Conservation (phyloP, 2,329 filamentous ascomycete genomes). For the Arthrobotrys megalospora region DNA sequence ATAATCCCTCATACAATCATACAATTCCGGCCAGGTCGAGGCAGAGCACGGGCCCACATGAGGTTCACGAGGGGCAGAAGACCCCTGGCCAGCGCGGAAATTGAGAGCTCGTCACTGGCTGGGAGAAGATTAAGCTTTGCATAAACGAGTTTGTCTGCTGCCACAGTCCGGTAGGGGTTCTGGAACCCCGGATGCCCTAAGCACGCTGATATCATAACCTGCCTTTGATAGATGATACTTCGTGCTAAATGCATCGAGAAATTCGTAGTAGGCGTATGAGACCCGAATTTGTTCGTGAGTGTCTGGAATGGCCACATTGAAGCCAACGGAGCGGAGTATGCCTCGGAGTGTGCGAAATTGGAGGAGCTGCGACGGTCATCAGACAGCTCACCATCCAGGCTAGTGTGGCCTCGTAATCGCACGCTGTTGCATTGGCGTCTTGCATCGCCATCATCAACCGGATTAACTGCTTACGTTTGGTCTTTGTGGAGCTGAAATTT, state of each 20-base stretch:
- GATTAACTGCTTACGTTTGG: slow-evolving; percentile 35
- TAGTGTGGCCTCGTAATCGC: slow-evolving; percentile 37
- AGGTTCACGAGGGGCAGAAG: neutral
- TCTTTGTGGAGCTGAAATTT: slow-evolving; percentile 26
- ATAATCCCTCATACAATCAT: slow-evolving; percentile 47
- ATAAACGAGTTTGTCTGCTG: slow-evolving; percentile 47
- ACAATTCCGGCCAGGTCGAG: slow-evolving; percentile 10
- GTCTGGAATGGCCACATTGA: neutral
- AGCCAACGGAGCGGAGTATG: neutral
- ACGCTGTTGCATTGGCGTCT: slow-evolving; percentile 19
- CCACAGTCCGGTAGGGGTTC: slow-evolving; percentile 13
- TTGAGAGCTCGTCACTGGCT: slow-evolving; percentile 57
- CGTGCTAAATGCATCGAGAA: slow-evolving; percentile 3
- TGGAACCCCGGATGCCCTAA: slow-evolving; percentile 12
- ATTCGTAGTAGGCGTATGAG: neutral
- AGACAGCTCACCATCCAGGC: slow-evolving; percentile 26
- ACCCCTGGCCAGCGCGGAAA: slow-evolving; percentile 45
- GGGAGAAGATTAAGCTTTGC: slow-evolving; percentile 53
- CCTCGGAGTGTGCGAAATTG: slow-evolving; percentile 24
- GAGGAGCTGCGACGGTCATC: slow-evolving; percentile 42
- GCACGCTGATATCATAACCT: slow-evolving; percentile 20
- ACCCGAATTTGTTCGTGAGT: neutral
- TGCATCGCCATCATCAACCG: slow-evolving; percentile 26
- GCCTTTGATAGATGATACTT: neutral
- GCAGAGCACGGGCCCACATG: neutral